A percentile compares a stretch with the other conserved stretches of the same genome.
phyloP scores from a whole-genome alignment of 148 eudicot genomes.

The Polygonum aviculare region DNA sequence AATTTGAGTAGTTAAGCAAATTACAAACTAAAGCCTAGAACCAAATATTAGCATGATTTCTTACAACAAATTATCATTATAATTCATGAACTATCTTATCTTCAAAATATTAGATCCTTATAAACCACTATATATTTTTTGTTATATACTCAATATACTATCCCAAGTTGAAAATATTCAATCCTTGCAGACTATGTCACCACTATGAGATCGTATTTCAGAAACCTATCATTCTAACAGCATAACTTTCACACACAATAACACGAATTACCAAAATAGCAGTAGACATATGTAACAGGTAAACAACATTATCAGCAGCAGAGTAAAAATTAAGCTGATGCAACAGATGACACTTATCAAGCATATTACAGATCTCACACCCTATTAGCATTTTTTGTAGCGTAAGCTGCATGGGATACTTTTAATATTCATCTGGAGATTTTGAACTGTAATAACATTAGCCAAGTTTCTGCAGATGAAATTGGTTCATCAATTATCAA shows the following conservation, averaged over 20 bases:
- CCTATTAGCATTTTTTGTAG: not conserved
- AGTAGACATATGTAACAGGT: not conserved
- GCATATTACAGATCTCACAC: not conserved
- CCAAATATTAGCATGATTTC: not conserved
- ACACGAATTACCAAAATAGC: not conserved
- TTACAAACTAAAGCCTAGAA: not conserved
- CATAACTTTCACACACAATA: not conserved
- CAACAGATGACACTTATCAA: not conserved
- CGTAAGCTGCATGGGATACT: not conserved
- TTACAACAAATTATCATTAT: not conserved
- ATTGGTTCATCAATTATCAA: not conserved
- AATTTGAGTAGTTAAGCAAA: conserved; percentile 8
- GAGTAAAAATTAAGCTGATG: not conserved
- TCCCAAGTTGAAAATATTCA: not conserved
- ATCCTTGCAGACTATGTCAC: not conserved
- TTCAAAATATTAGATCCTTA: not conserved
- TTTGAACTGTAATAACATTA: not conserved
- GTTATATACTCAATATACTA: not conserved
- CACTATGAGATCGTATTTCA: not conserved
- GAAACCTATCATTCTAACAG: not conserved
- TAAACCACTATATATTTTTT: not conserved
- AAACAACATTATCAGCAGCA: not conserved
- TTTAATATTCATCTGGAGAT: not conserved
- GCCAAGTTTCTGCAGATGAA: not conserved
- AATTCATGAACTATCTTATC: not conserved